Conservation (phyloP, 768 basidiomycete species). For the Polyporus arcularius region DNA sequence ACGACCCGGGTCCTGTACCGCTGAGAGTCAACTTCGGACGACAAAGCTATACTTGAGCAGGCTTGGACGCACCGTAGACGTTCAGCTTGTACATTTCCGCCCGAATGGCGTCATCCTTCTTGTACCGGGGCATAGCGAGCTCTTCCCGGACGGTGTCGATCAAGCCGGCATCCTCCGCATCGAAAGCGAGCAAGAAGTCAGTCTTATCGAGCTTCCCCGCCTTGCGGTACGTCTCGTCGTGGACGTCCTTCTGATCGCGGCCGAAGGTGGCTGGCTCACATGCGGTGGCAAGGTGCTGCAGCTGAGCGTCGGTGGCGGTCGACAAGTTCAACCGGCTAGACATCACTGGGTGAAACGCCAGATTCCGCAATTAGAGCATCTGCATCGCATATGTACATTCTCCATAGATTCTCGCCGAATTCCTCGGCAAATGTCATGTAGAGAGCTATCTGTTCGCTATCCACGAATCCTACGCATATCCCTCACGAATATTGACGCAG, state of each 20-base stretch:
- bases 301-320: slow-evolving; percentile 7
- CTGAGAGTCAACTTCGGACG: too few species aligned
- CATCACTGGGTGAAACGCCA: neutral
- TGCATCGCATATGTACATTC: too few species aligned
- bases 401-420: too few species aligned
- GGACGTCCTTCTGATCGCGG: slow-evolving; percentile 35
- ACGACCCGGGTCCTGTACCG: neutral
- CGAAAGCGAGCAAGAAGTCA: slow-evolving; percentile 38
- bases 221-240: slow-evolving; percentile 47
- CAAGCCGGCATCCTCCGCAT: slow-evolving; percentile 29
- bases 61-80: neutral
- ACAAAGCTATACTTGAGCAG: too few species aligned
- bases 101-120: neutral
- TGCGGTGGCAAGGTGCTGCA: slow-evolving; percentile 32
- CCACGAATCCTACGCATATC: too few species aligned
- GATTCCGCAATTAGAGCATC: too few species aligned
- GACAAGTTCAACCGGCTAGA: slow-evolving; percentile 15
- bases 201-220: slow-evolving; percentile 42
- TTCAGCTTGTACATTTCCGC: slow-evolving; percentile 14
- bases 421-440: too few species aligned
- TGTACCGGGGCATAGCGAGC: slow-evolving; percentile 25
- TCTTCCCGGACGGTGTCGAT: slow-evolving; percentile 27
- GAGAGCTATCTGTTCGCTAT: too few species aligned
- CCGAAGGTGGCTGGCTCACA: slow-evolving; percentile 47
- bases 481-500: too few species aligned